Evolutionary conservation across 768 basidiomycete species (phyloP).

Genomic region (Trametes elegans): DNA sequence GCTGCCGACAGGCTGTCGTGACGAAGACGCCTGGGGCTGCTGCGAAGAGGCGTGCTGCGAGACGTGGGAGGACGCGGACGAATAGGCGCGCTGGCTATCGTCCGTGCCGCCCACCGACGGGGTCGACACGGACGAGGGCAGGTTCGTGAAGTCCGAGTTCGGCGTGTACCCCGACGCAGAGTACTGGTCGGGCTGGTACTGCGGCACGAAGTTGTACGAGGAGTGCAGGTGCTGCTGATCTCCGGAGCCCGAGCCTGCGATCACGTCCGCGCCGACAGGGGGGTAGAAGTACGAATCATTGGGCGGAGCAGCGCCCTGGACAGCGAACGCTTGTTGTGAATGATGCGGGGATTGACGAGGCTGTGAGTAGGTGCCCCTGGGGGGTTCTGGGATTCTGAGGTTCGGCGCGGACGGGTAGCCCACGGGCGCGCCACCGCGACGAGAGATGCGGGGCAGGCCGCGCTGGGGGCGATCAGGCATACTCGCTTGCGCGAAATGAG

Average conservation of each 20-base stretch:
- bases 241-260: neutral
- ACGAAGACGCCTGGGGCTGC: conserved; percentile 9
- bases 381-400: conserved; percentile 3
- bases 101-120: conserved; percentile 18
- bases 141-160: conserved; percentile 12
- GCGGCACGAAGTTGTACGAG: conserved; percentile 18
- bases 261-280: conserved; percentile 5
- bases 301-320: neutral
- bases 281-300: conserved; percentile 18
- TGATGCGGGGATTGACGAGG: conserved; percentile 10
- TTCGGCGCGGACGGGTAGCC: conserved; percentile 5
- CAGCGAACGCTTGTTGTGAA: conserved; percentile 1
- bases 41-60: neutral
- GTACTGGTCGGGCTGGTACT: conserved; percentile 19
- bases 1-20: neutral
- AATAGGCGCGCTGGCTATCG: conserved; percentile 7
- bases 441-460: conserved; percentile 14
- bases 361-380: neutral
- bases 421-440: conserved; percentile 5
- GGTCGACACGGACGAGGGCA: conserved; percentile 19
- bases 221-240: conserved; percentile 14
- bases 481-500: conserved; percentile 3
- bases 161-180: conserved; percentile 17
- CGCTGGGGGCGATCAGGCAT: conserved; percentile 16
- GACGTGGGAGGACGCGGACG: conserved; percentile 12